Evolutionary conservation across 371 early-diverging fungal species (phyloP), one percentile per base, ranked within the genome.

Genomic region (Mortierella sp.): DNA sequence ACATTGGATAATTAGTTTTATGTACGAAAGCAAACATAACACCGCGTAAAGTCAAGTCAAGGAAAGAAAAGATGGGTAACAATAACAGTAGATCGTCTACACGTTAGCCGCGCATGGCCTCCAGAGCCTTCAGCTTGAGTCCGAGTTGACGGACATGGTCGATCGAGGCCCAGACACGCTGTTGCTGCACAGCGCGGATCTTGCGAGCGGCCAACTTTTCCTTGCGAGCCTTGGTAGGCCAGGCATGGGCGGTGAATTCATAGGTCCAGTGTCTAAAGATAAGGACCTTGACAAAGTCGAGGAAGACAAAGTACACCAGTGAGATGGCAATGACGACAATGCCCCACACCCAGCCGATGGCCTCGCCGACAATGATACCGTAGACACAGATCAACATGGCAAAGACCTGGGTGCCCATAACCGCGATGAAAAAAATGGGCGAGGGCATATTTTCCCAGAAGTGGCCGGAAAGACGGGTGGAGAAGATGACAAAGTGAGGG

Each of bases 401-500:
- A 89, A 98, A 91, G 59, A 97, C 91, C 88, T 98, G 98, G n/a
- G 97, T 97, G 46, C 95, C 97, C 83, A 95, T 90, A 69, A 98
- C 94, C 69, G 96, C 96, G 8, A 91, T 86, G 19, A 95, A 93
- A 88, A 98, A 98, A 53, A 91, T 88, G 89, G 90, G 90, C n/a
- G 95, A 94, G 11, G 98, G 98, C 75, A 94, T 87, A 73, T 93
- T 95, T 75, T 92, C 93, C 94, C 95, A 98, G 91, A 96, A 97
- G 88, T 93, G 93, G 21, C 94, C 93, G 10, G 94, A 90, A 2
- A 97, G 87, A 77, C 98, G 93, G 13, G 98, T 98, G 14, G 97
- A 96, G 87, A 98, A 98, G 86, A 98, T 98, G 46, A 97, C 96
- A 90, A 98, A 98, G 88, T 98, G 97, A 48, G 98, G 98, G 59